Evolutionary conservation across 2,329 filamentous ascomycete genomes (phyloP).

Genomic region (Geosmithia flava): DNA sequence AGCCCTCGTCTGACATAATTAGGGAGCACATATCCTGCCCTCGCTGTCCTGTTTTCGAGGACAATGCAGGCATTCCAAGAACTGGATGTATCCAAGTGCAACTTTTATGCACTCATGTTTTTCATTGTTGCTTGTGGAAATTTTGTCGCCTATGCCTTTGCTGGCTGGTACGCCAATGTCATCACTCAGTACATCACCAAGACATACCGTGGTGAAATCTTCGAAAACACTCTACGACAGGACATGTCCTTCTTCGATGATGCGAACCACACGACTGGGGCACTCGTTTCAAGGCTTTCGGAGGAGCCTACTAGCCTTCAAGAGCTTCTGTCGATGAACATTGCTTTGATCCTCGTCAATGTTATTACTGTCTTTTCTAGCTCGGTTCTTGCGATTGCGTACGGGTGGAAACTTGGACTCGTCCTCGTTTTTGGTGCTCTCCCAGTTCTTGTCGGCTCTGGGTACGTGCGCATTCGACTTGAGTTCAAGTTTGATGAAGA

Average conservation of each 20-base stretch:
- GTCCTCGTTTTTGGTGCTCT: constrained; percentile 32
- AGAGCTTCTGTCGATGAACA: constrained; percentile 35
- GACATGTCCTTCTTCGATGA: constrained; percentile 36
- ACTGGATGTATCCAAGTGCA: constrained; percentile 19
- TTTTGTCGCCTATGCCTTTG: constrained; percentile 26
- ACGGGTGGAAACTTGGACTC: constrained; percentile 37
- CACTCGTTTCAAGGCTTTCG: constrained; percentile 22
- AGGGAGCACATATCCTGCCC: constrained; percentile 25
- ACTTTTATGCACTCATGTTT: constrained; percentile 46
- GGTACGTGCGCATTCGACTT: constrained; percentile 34
- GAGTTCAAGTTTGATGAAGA: constrained; percentile 32
- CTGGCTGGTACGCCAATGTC: constrained; percentile 22
- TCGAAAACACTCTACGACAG: constrained; percentile 40
- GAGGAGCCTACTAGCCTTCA: constrained; percentile 32
- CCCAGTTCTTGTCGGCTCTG: constrained; percentile 28
- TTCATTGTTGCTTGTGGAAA: constrained; percentile 36
- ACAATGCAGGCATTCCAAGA: constrained; percentile 24
- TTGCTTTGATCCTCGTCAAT: constrained; percentile 32
- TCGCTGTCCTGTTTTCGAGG: constrained; percentile 25
- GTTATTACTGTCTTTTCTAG: constrained; percentile 31
- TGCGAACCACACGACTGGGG: constrained; percentile 21
- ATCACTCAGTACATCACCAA: constrained; percentile 22
- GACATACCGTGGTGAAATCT: constrained; percentile 23
- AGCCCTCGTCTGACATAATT: background rate
- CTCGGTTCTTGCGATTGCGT: constrained; percentile 29